These are phyloP conservation scores for Knoxdaviesia proteae DNA, from an alignment of 2,329 filamentous ascomycete species.

Conservation along the genomic window DNA sequence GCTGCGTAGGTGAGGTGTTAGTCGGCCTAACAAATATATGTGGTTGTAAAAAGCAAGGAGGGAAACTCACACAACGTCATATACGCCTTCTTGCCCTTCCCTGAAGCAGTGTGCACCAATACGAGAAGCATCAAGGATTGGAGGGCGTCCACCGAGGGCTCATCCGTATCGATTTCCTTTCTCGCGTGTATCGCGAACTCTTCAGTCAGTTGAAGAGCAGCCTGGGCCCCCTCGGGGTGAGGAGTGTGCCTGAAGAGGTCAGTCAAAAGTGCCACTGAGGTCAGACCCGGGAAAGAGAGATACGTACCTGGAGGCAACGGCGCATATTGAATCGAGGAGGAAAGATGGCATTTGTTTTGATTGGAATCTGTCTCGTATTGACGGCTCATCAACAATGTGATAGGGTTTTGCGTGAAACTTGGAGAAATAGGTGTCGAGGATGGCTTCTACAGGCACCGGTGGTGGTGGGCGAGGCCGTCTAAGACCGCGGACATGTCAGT, in stretches of 20 bases:
- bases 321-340: constrained; percentile 35
- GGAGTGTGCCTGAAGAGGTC: constrained; percentile 38
- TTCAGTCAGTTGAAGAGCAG: constrained; percentile 46
- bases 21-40: constrained; percentile 4
- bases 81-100: constrained; percentile 66
- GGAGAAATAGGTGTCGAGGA: constrained; percentile 62
- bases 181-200: constrained; percentile 54
- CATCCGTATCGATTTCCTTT: constrained; percentile 53
- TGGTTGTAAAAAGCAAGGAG: background rate
- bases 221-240: constrained; percentile 45
- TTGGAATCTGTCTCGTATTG: constrained; percentile 50
- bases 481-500: too few relatives aligned
- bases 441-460: constrained; percentile 32
- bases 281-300: background rate
- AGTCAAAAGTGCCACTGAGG: too few relatives aligned
- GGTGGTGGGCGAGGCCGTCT: constrained; percentile 2
- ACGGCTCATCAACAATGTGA: constrained; percentile 59
- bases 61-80: constrained; percentile 52
- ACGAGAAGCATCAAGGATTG: constrained; percentile 59
- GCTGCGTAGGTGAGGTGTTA: constrained; percentile 25
- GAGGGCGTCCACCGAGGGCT: constrained; percentile 58
- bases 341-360: constrained; percentile 40
- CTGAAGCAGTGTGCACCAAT: constrained; percentile 54
- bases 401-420: constrained; percentile 68
- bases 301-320: constrained; percentile 38